Evolutionary conservation across 1,139 yeast species (phyloP), one percentile per base, ranked within the genome.

Genomic region (Hyphopichia pseudoburtonii): DNA sequence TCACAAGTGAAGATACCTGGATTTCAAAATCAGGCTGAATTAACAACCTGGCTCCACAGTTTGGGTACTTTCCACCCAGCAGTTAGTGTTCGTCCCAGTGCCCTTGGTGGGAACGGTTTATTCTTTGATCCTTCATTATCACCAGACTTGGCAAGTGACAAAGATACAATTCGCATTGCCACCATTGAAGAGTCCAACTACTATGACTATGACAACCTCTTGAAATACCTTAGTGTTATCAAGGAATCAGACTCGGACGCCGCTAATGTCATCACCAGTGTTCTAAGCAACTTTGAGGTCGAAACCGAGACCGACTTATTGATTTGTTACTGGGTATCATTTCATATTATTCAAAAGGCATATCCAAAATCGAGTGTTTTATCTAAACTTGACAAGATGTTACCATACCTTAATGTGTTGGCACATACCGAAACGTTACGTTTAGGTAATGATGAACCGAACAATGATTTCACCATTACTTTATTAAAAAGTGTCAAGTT

Each of bases 91-190:
- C 56, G 47, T 8, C 12, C 36, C 14, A 62, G 68, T 41, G 31
- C 41, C 2, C 45, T 62, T 16, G 72, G 72, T 5, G 73, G 73
- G 3, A 46, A 46, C n/a, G 73, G 73, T 7, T 38, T 66, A n/a
- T 54, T 60, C 38, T 56, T 54, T 30, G 45, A 48, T 4, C 26
- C 38, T 7, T 5, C 18, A 5, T 5, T 8, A 8, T n/a, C 15
- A 17, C 25, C 31, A 11, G 29, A 17, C 11, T 26, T 28, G 6
- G 38, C 22, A 3, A 34, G n/a, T n/a, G n/a, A n/a, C n/a, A n/a
- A n/a, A n/a, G n/a, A 27, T 8, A 36, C 31, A 14, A 30, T 33
- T 50, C 43, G 60, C 31, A 50, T 71, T n/a, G 46, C 72, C 28
- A 48, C 74, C 34, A 56, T 73, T 3, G 77, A 78, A 0, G 39